Evolutionary conservation across 2,329 filamentous ascomycete genomes (phyloP), one percentile per base, ranked within the genome.

Genomic region (Neospermospora avenae): DNA sequence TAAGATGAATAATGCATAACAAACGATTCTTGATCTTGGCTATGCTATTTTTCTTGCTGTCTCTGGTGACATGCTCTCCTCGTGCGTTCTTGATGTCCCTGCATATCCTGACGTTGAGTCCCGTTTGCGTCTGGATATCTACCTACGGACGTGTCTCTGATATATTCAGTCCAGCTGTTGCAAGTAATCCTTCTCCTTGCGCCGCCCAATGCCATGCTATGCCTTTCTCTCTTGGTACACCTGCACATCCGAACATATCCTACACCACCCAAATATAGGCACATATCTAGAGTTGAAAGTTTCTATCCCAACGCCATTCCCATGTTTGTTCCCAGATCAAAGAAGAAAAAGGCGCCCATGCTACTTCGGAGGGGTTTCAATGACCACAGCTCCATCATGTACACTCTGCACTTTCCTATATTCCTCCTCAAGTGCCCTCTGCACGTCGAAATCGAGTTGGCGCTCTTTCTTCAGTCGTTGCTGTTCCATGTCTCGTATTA

Each of bases 391-490:
- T 22, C 76, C 78, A 62, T 84, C 79, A 61, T 81, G 82, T 31
- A 98, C 93, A 4, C 79, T 89, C 77, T 99, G 95, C 34, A 92
- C 81, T 74, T 93, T 93, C 73, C 88, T 87, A 75, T 97, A 98
- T 74, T 99, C 90, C 70, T 88, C 84, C 77, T 98, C 93, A 51
- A 99, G 79, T 6, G 83, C 84, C 64, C 82, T 84, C 73, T 99
- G 95, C 84, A 96, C 85, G 66, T 98, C 93, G 71, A 99, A 99
- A 73, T 99, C 95, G 55, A 92, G 84, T 74, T 96, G 90, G 61
- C 95, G 87, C 75, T 99, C 95, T 67, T 85, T 84, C 77, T 97
- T 97, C 66, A 97, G 74, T 48, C 90, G 86, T 74, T 96, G 93
- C 72, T 96, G 91, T 72, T 98, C 93, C 81, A 97, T 89, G 72